Percentiles rank a stretch among this genome's conserved stretches.
phyloP scores from a whole-genome alignment of 2,329 filamentous ascomycete species.

The Botryotinia narcissicola region DNA sequence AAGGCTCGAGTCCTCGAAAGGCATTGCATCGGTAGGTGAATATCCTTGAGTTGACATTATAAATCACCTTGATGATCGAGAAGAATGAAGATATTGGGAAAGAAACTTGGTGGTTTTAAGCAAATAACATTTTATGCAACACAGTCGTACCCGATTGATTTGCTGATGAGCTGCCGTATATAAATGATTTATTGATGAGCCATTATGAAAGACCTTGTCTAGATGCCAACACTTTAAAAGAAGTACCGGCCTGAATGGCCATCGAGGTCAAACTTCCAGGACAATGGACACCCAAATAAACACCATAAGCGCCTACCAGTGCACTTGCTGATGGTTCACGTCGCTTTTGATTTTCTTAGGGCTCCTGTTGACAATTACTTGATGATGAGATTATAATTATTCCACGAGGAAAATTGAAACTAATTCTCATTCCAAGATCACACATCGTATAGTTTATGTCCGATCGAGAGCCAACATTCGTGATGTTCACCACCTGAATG shows the following conservation, averaged over 20 bases:
- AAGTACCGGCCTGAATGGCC: neutral
- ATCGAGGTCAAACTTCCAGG: neutral
- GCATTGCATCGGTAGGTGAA: too few species aligned
- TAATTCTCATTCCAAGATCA: accelerated
- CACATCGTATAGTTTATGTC: neutral
- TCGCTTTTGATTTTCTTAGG: accelerated
- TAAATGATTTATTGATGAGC: neutral
- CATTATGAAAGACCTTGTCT: neutral
- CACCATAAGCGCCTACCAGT: neutral
- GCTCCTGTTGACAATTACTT: neutral
- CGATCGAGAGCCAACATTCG: neutral
- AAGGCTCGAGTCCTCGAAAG: neutral
- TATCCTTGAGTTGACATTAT: neutral
- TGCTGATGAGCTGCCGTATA: neutral
- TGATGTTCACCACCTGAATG: too few species aligned
- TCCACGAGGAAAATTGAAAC: accelerated
- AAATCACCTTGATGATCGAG: too few species aligned
- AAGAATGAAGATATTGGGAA: neutral
- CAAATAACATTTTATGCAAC: too few species aligned
- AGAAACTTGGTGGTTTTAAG: neutral
- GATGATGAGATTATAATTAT: accelerated
- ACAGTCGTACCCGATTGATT: too few species aligned
- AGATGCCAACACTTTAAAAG: neutral
- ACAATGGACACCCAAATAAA: neutral
- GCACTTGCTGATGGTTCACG: too few species aligned